phyloP scores from a whole-genome alignment of 2,329 filamentous ascomycete species.

The Aspergillus tubingensis region DNA sequence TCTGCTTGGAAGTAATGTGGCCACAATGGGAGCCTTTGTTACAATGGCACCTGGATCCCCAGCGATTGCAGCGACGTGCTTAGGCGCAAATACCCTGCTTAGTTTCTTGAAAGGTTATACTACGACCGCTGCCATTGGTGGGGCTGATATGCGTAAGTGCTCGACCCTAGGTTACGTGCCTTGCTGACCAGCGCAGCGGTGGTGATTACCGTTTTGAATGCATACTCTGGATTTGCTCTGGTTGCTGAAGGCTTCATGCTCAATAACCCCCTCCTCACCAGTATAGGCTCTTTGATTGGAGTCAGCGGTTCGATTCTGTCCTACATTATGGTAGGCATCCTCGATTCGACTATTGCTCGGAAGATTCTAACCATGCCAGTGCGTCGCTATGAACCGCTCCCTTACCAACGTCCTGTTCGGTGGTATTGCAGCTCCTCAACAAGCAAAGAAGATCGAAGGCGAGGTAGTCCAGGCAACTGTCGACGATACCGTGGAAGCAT shows the following conservation, averaged over 20 bases:
- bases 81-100: conserved; percentile 73
- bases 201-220: conserved; percentile 86
- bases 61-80: conserved; percentile 73
- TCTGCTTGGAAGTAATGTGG: conserved; percentile 73
- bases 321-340: conserved; percentile 63
- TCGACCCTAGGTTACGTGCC: conserved; percentile 16
- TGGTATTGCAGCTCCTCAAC: conserved; percentile 67
- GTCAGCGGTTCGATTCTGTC: conserved; percentile 87
- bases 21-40: conserved; percentile 81
- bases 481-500: conserved; percentile 76
- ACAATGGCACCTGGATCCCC: conserved; percentile 80
- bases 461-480: conserved; percentile 75
- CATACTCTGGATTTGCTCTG: conserved; percentile 86
- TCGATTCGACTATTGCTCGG: not conserved
- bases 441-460: conserved; percentile 72
- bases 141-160: conserved; percentile 78
- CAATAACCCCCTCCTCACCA: conserved; percentile 80
- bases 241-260: conserved; percentile 93
- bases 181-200: conserved; percentile 55
- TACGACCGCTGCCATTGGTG: conserved; percentile 83
- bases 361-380: conserved; percentile 43
- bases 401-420: conserved; percentile 89
- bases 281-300: conserved; percentile 82
- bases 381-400: conserved; percentile 87
- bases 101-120: conserved; percentile 87